Percentiles rank a stretch among this genome's conserved stretches.
These are phyloP conservation scores for Boletus patriciae DNA, from an alignment of 768 basidiomycete genomes.

Conservation along the genomic window DNA sequence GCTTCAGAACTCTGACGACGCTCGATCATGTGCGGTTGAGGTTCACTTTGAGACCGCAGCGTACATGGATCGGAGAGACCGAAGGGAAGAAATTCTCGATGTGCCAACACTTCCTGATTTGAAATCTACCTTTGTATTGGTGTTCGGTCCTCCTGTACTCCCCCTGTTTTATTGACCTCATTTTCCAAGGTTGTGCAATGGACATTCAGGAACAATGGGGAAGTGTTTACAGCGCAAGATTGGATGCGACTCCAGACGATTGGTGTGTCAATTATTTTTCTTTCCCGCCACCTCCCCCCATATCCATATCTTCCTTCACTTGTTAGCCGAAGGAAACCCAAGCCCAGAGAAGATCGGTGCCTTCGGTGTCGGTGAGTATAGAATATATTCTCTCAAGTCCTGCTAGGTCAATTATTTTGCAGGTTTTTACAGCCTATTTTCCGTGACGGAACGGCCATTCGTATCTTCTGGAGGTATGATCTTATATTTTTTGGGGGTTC, in stretches of 20 bases:
- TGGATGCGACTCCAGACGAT: slow-evolving; percentile 92
- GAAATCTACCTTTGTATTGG: slow-evolving; percentile 51
- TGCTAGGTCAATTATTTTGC: neutral
- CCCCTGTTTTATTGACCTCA: no score
- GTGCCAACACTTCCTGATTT: slow-evolving; percentile 51
- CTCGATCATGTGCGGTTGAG: slow-evolving; percentile 68
- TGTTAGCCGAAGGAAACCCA: slow-evolving; percentile 84
- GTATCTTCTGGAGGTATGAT: neutral
- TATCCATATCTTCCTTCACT: neutral
- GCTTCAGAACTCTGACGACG: slow-evolving; percentile 96
- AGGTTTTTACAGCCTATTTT: slow-evolving; percentile 80
- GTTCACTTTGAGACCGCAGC: slow-evolving; percentile 70
- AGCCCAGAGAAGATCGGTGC: slow-evolving; percentile 95
- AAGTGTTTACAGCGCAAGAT: slow-evolving; percentile 76
- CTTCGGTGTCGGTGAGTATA: slow-evolving; percentile 75
- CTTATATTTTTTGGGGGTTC: neutral
- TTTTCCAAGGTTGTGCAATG: slow-evolving; percentile 65
- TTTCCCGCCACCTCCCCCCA: no score
- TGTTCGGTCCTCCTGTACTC: slow-evolving; percentile 8
- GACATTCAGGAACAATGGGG: slow-evolving; percentile 87
- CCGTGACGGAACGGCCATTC: slow-evolving; percentile 47
- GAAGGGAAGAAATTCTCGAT: slow-evolving; percentile 18
- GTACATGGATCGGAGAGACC: slow-evolving; percentile 16
- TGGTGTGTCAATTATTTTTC: slow-evolving; percentile 40
- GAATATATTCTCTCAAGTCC: neutral